phyloP scores from a whole-genome alignment of 139 green algal species.

The Deuterostichococcus epilithicus region DNA sequence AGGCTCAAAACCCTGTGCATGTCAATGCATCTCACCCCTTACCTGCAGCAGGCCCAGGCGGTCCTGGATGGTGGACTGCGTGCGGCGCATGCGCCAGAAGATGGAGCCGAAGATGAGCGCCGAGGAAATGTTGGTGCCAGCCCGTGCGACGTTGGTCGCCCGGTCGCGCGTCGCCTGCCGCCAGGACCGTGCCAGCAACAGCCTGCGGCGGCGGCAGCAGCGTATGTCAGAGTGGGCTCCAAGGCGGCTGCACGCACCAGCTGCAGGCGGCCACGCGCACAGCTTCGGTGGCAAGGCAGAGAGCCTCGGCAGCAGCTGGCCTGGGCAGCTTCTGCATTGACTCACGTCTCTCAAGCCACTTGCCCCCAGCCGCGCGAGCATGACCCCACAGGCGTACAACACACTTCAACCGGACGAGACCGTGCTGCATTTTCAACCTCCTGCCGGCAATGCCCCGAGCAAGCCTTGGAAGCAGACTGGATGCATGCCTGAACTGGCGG shows the following conservation, averaged over 20 bases:
- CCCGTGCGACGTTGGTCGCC: slow-evolving; percentile 67
- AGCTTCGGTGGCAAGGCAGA: background rate
- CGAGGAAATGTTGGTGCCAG: slow-evolving; percentile 67
- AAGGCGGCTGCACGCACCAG: background rate
- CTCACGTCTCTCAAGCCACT: too few species aligned
- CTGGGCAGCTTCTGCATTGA: too few species aligned
- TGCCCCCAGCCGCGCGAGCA: too few species aligned
- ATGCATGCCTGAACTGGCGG: background rate
- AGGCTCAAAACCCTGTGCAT: too few species aligned
- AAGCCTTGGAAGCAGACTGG: too few species aligned
- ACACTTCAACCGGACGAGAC: too few species aligned
- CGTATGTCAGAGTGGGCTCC: background rate
- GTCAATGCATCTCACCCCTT: background rate
- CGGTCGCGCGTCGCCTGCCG: slow-evolving; percentile 80
- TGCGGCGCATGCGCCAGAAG: slow-evolving; percentile 75
- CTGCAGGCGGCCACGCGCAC: background rate
- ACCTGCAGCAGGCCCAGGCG: slow-evolving; percentile 78
- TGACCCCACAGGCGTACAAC: too few species aligned
- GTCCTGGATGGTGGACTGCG: slow-evolving; percentile 79
- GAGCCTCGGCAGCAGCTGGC: background rate
- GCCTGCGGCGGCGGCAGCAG: slow-evolving; percentile 24
- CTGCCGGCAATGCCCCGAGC: too few species aligned
- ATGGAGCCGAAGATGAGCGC: slow-evolving; percentile 91
- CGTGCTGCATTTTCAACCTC: too few species aligned
- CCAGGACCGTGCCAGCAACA: slow-evolving; percentile 56